Evolutionary conservation across 2,329 filamentous ascomycete genomes (phyloP), one percentile per base, ranked within the genome.

Genomic region (Fusarium musae): DNA sequence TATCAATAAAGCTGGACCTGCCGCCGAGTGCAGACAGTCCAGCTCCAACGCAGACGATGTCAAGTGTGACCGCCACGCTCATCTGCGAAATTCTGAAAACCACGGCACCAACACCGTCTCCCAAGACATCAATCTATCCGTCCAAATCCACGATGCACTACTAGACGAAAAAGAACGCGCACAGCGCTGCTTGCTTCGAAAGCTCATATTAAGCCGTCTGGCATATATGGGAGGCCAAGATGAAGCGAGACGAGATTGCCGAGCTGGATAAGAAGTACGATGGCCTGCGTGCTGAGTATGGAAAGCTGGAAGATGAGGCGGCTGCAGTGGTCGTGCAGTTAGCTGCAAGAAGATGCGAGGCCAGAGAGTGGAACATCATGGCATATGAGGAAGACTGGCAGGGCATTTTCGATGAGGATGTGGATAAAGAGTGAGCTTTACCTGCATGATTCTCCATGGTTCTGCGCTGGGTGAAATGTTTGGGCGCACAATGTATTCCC

Each of bases 311-410:
- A 15, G 32, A 34, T 15, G 32, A 34, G 32, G 32, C 5, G 13
- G 32, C 32, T 34, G 2, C 2, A 6, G 13, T 34, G 7, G 13
- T 12, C 1, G 13, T 15, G 6, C 13, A 15, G 13, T 6, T 34
- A 2, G 32, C 32, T 34, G 6, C 13, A 15, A 34, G 15, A 6
- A 13, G 32, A 34, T 34, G 32, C 13, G 32, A 34, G 13, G 32
- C 32, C 13, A 34, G 32, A 34, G 32, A 34, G 32, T 34, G 32
- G 32, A 34, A 34, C 1, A 8, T 34, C 13, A 3, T 1, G 32
- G 13, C 32, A 34, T 15, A 34, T 16, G 13, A 34, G 32, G 32
- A 34, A 34, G 34, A 34, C 34, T 34, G 34, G 15, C 13, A 34
- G 13, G 6, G 34, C 34, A 34, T 34, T 34, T 34, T 34, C 2